Evolutionary conservation across 108 stramenopile species (phyloP).

Genomic region (Cyclostephanos invisitatus): DNA sequence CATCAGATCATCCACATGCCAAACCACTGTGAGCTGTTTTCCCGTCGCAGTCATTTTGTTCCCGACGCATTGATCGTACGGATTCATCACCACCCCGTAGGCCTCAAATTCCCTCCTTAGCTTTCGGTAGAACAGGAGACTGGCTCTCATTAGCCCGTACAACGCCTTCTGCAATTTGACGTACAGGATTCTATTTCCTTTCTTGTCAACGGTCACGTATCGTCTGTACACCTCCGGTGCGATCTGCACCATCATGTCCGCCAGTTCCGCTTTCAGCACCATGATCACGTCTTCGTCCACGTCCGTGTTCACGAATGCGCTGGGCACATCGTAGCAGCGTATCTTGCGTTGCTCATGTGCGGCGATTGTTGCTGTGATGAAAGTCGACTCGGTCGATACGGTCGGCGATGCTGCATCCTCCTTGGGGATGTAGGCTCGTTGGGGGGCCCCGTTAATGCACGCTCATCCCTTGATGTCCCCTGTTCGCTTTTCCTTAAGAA

Average conservation of each 20-base stretch:
- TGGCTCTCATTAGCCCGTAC: constrained; percentile 38
- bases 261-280: constrained; percentile 23
- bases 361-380: constrained; percentile 35
- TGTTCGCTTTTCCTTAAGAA: constrained; percentile 38
- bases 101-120: neutral
- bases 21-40: constrained; percentile 2
- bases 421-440: constrained; percentile 27
- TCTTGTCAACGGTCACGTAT: neutral
- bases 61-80: neutral
- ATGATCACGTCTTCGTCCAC: constrained; percentile 30
- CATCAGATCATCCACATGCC: constrained; percentile 62
- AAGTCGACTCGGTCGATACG: constrained; percentile 19
- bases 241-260: constrained; percentile 17
- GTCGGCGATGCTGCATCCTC: constrained; percentile 37
- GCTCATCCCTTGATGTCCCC: constrained; percentile 37
- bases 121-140: neutral
- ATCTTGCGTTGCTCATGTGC: constrained; percentile 47
- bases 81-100: neutral
- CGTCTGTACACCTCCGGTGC: constrained; percentile 5
- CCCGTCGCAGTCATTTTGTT: neutral
- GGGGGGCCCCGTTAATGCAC: constrained; percentile 29
- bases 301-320: constrained; percentile 51
- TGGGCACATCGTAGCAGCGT: constrained; percentile 46
- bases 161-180: constrained; percentile 39
- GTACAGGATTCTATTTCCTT: constrained; percentile 11